These are phyloP conservation scores for Favolaschia claudopus DNA, from an alignment of 768 basidiomycete species.

Conservation along the genomic window DNA sequence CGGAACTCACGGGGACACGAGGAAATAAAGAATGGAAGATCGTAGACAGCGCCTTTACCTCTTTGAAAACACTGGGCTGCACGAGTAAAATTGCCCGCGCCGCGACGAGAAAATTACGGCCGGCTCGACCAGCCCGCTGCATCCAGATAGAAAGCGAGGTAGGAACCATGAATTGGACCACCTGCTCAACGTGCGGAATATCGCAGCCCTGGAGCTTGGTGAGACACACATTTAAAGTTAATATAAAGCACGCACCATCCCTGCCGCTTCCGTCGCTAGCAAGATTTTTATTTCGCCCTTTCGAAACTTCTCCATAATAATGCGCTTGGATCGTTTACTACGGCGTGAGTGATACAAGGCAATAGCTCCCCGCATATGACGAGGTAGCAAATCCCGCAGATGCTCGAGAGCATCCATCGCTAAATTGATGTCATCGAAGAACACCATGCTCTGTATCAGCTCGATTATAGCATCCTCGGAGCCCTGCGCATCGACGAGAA, in stretches of 20 bases:
- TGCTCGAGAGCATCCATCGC: constrained; percentile 12
- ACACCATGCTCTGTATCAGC: neutral
- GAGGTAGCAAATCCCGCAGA: constrained; percentile 4
- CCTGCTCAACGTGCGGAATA: constrained; percentile 36
- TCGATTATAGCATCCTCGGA: neutral
- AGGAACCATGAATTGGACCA: constrained; percentile 37
- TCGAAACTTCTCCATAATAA: constrained; percentile 26
- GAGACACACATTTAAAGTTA: neutral
- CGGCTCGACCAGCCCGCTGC: constrained; percentile 31
- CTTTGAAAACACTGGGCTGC: constrained; percentile 21
- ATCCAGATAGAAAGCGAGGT: constrained; percentile 30
- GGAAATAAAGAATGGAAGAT: no score
- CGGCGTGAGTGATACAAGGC: constrained; percentile 20
- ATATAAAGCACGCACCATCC: constrained; percentile 32
- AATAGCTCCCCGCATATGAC: neutral
- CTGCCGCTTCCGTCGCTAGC: constrained; percentile 38
- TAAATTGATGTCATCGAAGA: constrained; percentile 23
- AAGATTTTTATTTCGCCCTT: constrained; percentile 33
- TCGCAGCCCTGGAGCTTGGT: constrained; percentile 30
- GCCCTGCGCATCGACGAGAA: constrained; percentile 1
- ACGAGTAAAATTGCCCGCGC: constrained; percentile 23
- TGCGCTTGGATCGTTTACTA: constrained; percentile 18
- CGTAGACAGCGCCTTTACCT: constrained; percentile 6
- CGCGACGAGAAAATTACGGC: constrained; percentile 3
- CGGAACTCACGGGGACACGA: no score